Conservation (phyloP, 768 basidiomycete species). For the Rhodotorula toruloides region DNA sequence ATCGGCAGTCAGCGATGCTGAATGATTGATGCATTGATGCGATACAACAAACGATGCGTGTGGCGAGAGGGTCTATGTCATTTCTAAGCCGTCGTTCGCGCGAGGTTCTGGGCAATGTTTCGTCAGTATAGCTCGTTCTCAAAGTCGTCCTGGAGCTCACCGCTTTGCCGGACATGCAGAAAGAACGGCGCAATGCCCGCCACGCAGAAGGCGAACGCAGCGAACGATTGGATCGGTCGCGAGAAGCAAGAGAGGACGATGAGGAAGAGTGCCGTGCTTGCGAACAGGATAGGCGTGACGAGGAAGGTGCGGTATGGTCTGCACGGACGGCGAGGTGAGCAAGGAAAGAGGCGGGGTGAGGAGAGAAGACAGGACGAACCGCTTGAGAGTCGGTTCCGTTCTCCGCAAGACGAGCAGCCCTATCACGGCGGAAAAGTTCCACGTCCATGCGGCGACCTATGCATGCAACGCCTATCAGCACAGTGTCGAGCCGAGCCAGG, state of each 20-base stretch:
- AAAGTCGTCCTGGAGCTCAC: constrained; percentile 8
- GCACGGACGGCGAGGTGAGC: background rate
- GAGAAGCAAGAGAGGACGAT: constrained; percentile 92
- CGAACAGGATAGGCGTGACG: constrained; percentile 81
- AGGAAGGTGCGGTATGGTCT: constrained; percentile 93
- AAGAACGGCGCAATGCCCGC: constrained; percentile 30
- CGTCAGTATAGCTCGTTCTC: too few species aligned
- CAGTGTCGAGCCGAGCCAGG: background rate
- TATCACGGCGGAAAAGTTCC: constrained; percentile 57
- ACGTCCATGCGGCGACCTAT: constrained; percentile 45
- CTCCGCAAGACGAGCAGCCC: constrained; percentile 80
- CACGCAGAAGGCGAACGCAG: constrained; percentile 56
- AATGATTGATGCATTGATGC: too few species aligned
- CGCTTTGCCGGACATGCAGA: constrained; percentile 16
- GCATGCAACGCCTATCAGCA: background rate
- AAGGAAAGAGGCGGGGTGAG: too few species aligned
- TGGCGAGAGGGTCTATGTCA: background rate
- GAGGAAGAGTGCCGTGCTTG: constrained; percentile 79
- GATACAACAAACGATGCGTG: too few species aligned
- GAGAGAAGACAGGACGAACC: constrained; percentile 50
- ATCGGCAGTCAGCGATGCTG: too few species aligned
- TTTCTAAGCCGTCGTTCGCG: background rate
- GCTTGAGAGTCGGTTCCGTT: constrained; percentile 81
- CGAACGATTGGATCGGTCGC: constrained; percentile 78
- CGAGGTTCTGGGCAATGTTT: too few species aligned